Conservation (phyloP, 2,329 filamentous ascomycete species). For the Aspergillus brunneoviolaceus region DNA sequence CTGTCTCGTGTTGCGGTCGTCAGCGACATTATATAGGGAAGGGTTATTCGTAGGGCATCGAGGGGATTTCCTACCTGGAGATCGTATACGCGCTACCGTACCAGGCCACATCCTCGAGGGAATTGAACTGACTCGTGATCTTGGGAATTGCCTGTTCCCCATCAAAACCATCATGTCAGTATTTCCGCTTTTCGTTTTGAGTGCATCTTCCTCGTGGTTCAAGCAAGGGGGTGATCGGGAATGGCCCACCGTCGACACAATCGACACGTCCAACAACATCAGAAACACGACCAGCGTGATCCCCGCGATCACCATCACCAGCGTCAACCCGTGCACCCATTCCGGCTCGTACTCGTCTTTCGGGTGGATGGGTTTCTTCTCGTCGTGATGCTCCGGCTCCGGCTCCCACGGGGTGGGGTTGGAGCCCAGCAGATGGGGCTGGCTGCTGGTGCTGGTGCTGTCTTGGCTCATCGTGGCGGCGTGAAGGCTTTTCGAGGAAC, state of each 20-base stretch:
- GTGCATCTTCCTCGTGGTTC: neutral
- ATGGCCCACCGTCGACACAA: conserved; percentile 50
- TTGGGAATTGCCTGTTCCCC: conserved; percentile 43
- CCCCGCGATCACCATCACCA: conserved; percentile 29
- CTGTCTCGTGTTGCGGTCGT: too few relatives aligned
- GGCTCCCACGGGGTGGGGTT: neutral
- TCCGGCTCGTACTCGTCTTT: neutral
- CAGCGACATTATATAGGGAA: too few relatives aligned
- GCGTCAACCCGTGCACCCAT: conserved; percentile 20
- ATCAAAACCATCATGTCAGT: neutral
- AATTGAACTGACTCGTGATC: conserved; percentile 48
- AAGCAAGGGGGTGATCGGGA: neutral
- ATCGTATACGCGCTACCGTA: conserved; percentile 44
- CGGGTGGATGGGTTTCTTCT: neutral
- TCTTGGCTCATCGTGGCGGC: neutral
- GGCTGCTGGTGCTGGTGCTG: neutral
- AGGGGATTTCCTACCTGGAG: conserved; percentile 24
- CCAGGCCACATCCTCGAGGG: conserved; percentile 37
- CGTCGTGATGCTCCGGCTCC: neutral
- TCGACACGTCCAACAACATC: conserved; percentile 54
- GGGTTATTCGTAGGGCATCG: too few relatives aligned
- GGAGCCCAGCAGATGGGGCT: neutral
- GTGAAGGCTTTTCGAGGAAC: neutral
- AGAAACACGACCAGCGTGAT: conserved; percentile 49
- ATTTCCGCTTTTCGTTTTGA: neutral